Percentiles rank a stretch among this genome's conserved stretches.
Evolutionary conservation across 371 early-diverging fungal species (phyloP).

Genomic region (Lichtheimia ornata): DNA sequence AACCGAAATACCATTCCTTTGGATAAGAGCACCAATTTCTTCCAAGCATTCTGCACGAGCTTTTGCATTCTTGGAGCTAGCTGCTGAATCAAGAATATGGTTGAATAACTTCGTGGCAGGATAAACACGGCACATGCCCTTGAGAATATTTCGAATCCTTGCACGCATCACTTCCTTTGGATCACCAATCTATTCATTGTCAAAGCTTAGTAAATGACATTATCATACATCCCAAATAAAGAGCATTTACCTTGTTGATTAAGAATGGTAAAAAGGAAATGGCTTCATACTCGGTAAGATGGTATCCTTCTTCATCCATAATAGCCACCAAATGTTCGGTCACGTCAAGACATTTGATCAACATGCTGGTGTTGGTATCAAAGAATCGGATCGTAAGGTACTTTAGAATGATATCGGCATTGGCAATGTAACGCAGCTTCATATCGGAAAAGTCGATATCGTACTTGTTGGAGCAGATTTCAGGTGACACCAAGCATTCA

Average conservation of each 20-base stretch:
- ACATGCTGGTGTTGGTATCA: constrained; percentile 86
- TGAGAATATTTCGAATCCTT: constrained; percentile 67
- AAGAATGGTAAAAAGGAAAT: constrained; percentile 77
- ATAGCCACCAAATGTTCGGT: constrained; percentile 68
- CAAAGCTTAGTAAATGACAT: too few relatives aligned
- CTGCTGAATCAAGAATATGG: constrained; percentile 66
- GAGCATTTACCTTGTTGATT: constrained; percentile 56
- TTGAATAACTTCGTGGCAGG: constrained; percentile 80
- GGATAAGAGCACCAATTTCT: constrained; percentile 72
- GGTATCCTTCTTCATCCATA: constrained; percentile 62
- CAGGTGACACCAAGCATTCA: constrained; percentile 57
- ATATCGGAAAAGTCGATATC: constrained; percentile 54
- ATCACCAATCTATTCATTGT: constrained; percentile 61
- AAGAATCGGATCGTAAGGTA: constrained; percentile 85
- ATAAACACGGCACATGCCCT: constrained; percentile 67
- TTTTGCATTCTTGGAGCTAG: constrained; percentile 81
- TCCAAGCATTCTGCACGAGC: constrained; percentile 84
- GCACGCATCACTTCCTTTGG: constrained; percentile 79
- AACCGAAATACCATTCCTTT: constrained; percentile 75
- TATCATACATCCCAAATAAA: neutral
- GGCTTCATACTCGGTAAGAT: constrained; percentile 81
- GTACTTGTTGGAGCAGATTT: constrained; percentile 40
- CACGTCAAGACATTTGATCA: constrained; percentile 79
- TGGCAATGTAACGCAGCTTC: constrained; percentile 58
- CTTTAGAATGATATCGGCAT: constrained; percentile 79